A percentile compares a stretch with the other conserved stretches of the same genome.
These are phyloP conservation scores for Hymenotorrendiella dingleyae DNA, from an alignment of 2,329 filamentous ascomycete species.

Conservation along the genomic window DNA sequence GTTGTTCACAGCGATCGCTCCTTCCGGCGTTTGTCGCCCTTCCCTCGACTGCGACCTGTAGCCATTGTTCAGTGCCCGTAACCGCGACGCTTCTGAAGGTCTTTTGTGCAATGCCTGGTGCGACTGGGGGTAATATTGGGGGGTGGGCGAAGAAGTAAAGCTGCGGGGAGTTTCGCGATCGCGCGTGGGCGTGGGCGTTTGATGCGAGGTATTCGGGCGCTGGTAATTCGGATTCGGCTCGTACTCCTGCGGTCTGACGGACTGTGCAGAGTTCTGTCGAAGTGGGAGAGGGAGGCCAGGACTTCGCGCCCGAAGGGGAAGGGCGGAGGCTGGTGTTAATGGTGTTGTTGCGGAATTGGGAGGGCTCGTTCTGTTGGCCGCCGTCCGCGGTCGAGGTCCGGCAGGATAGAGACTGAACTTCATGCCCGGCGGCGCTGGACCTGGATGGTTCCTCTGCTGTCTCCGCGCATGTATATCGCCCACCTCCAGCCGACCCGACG, in stretches of 20 bases:
- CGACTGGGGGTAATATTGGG: constrained; percentile 9
- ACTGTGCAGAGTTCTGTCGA: constrained; percentile 9
- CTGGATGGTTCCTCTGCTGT: constrained; percentile 19
- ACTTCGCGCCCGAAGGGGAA: constrained; percentile 2
- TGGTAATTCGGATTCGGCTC: constrained; percentile 6
- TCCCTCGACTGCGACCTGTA: constrained; percentile 24
- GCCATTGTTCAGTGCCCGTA: constrained; percentile 29
- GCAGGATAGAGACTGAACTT: constrained; percentile 27
- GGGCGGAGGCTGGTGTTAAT: constrained; percentile 13
- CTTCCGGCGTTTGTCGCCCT: constrained; percentile 22
- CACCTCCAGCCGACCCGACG: constrained; percentile 9
- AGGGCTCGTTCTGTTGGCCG: constrained; percentile 12
- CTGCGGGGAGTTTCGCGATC: constrained; percentile 18
- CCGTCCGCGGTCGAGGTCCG: constrained; percentile 13
- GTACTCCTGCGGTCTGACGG: neutral
- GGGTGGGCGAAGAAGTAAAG: constrained; percentile 17
- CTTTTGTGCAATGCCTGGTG: constrained; percentile 17
- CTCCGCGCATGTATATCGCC: constrained; percentile 14
- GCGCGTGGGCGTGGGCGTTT: too few relatives aligned
- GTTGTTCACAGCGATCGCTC: constrained; percentile 18
- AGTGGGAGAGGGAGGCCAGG: constrained; percentile 10
- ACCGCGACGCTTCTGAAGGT: constrained; percentile 29
- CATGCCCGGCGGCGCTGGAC: too few relatives aligned
- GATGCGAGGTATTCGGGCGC: constrained; percentile 23
- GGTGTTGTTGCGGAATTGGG: neutral